Evolutionary conservation across 768 basidiomycete genomes (phyloP).

Genomic region (Cystobasidium ongulense): DNA sequence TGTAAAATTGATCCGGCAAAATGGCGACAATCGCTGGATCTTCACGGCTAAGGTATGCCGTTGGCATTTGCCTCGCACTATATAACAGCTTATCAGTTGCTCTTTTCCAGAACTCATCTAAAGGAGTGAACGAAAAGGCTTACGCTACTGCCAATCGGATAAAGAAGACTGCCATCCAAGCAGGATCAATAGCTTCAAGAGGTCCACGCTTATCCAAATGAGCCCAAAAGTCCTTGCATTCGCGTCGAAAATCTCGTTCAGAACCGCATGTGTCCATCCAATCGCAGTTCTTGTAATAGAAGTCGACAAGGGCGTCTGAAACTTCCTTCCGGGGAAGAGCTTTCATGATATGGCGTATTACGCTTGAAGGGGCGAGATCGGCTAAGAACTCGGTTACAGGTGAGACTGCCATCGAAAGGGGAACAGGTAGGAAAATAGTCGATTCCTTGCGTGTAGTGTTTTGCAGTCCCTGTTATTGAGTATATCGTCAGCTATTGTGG

Average conservation of each 20-base stretch:
- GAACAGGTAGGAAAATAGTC: constrained; percentile 9
- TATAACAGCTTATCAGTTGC: too few relatives aligned
- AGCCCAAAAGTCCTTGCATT: constrained; percentile 22
- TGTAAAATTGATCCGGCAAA: background rate
- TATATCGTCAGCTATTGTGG: too few relatives aligned
- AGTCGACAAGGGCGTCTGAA: background rate
- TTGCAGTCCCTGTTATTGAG: background rate
- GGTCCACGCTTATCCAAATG: constrained; percentile 4
- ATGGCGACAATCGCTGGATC: background rate
- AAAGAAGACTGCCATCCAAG: constrained; percentile 31
- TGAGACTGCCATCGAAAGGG: background rate
- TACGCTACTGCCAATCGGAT: constrained; percentile 20
- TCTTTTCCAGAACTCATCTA: too few relatives aligned
- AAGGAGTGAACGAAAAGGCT: background rate
- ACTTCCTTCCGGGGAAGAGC: background rate
- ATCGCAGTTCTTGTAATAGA: background rate
- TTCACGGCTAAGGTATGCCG: background rate
- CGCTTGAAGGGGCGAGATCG: background rate
- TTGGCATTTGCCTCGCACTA: background rate
- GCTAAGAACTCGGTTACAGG: background rate
- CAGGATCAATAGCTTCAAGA: constrained; percentile 28
- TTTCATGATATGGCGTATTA: background rate
- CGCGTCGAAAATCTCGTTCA: constrained; percentile 20
- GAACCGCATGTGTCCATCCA: constrained; percentile 8
- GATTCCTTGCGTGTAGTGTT: background rate